Evolutionary conservation across 2,329 filamentous ascomycete species (phyloP).

Genomic region (Ceratocystis diversiconidia): DNA sequence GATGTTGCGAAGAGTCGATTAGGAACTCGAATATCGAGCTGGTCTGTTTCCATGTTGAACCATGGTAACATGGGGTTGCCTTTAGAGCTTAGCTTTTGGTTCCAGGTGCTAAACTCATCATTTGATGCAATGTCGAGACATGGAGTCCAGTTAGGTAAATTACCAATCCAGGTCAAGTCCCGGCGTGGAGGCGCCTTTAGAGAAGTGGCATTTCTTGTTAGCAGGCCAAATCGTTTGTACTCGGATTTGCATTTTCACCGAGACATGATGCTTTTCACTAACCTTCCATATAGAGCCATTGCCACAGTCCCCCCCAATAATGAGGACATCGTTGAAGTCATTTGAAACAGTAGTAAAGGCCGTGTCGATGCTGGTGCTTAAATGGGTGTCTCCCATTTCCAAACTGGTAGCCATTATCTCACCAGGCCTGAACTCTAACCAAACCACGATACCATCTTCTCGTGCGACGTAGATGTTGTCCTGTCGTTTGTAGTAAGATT

Average conservation of each 20-base stretch:
- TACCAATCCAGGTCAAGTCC: slow-evolving; percentile 29
- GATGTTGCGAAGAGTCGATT: slow-evolving; percentile 54
- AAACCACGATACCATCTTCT: slow-evolving; percentile 71
- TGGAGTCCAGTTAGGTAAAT: slow-evolving; percentile 50
- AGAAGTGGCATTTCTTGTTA: background rate
- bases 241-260: too few relatives aligned
- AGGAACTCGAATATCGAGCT: slow-evolving; percentile 13
- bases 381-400: slow-evolving; percentile 22
- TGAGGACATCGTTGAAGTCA: slow-evolving; percentile 58
- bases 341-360: slow-evolving; percentile 68
- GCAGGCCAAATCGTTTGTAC: background rate
- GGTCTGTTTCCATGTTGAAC: slow-evolving; percentile 17
- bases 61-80: slow-evolving; percentile 21
- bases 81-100: slow-evolving; percentile 22
- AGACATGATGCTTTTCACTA: slow-evolving; percentile 22
- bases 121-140: slow-evolving; percentile 42
- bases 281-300: slow-evolving; percentile 65
- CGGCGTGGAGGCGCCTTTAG: slow-evolving; percentile 40
- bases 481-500: slow-evolving; percentile 44
- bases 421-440: slow-evolving; percentile 50
- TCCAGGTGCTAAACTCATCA: slow-evolving; percentile 26
- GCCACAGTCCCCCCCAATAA: slow-evolving; percentile 65
- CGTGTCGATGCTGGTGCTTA: slow-evolving; percentile 54
- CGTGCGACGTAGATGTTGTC: slow-evolving; percentile 77
- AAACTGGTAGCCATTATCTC: slow-evolving; percentile 27